Evolutionary conservation across 2,329 filamentous ascomycete genomes (phyloP), one percentile per base, ranked within the genome.

Genomic region (Neonectria ditissima): DNA sequence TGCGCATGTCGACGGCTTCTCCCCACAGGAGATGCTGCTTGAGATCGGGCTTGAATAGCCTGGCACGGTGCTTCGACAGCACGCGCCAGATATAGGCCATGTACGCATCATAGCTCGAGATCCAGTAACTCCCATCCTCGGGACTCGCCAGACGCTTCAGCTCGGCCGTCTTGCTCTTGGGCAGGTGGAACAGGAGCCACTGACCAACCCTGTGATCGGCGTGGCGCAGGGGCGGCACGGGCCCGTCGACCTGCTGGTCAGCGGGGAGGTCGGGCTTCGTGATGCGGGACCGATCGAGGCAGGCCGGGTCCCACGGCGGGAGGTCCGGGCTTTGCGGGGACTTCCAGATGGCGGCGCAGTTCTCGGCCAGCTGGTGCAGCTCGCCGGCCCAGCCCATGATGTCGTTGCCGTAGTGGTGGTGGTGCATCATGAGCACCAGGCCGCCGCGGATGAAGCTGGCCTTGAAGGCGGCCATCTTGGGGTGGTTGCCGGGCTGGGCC

Each of bases 61-160:
- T 54, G 2, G 51, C 51, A 18, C 51, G 30, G 18, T 54, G 51
- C 9, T 54, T 54, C 4, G 51, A 54, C 1, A 81, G 59, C 5
- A 69, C 68, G 13, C 80, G 78, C 79, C 80, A 81, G 9, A 82
- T 71, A 57, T 77, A 76, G 22, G 80, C 80, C 6, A 74, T 71
- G 60, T 78, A 76, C 20, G 80, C 79, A 54, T 83, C 80, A 63
- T 81, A 82, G 3, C 78, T 82, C 6, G 80, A 83, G 55, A 83
- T 75, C 78, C 80, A 81, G 13, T 73, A 26, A 6, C 13, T 69
- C 9, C 74, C 77, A 39, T 78, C 76, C 0, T 69, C 54, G 0
- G 79, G 77, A 1, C 58, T 69, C 1, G 79, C 79, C 3, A 77
- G 70, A 34, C 63, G 67, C 67, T 82, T 82, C 14, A 83, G 69